These are phyloP conservation scores for Diutina sp. DNA, from an alignment of 1,139 yeast species.

Conservation along the genomic window DNA sequence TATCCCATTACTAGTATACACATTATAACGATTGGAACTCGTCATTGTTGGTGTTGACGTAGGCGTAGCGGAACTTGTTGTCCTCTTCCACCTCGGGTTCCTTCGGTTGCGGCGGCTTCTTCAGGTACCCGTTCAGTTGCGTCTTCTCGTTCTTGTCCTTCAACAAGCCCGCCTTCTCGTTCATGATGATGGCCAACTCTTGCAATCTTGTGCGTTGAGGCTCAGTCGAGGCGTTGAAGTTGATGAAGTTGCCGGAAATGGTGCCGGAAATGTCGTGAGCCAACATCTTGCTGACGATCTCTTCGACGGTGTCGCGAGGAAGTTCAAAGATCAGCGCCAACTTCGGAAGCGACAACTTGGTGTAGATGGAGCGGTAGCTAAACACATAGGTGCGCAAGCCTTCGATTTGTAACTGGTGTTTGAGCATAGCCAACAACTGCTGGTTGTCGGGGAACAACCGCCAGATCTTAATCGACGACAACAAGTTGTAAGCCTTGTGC, in stretches of 20 bases:
- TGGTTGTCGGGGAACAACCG: conserved; percentile 62
- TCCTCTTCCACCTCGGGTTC: conserved; percentile 24
- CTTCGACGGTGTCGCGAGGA: conserved; percentile 39
- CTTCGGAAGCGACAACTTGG: conserved; percentile 59
- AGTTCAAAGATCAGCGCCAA: conserved; percentile 60
- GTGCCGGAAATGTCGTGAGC: conserved; percentile 13
- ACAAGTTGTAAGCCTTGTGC: conserved; percentile 61
- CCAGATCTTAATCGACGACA: conserved; percentile 81
- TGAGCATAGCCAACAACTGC: conserved; percentile 55
- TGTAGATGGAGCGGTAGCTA: conserved; percentile 67
- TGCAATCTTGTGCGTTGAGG: conserved; percentile 79
- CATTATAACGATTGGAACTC: conserved; percentile 22
- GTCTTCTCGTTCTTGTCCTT: conserved; percentile 81
- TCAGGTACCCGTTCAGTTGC: conserved; percentile 58
- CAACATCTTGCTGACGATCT: conserved; percentile 64
- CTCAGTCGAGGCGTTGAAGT: conserved; percentile 48
- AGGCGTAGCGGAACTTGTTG: conserved; percentile 34
- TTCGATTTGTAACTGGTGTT: conserved; percentile 71
- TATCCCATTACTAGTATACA: not conserved
- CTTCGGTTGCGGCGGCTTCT: conserved; percentile 21
- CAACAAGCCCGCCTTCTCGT: conserved; percentile 74
- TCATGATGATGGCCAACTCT: conserved; percentile 75
- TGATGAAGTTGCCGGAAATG: conserved; percentile 46
- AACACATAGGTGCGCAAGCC: conserved; percentile 85
- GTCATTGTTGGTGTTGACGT: conserved; percentile 33